Conservation (phyloP, 1,284 basidiomycete genomes). For the Rhodotorula mucilaginosa region DNA sequence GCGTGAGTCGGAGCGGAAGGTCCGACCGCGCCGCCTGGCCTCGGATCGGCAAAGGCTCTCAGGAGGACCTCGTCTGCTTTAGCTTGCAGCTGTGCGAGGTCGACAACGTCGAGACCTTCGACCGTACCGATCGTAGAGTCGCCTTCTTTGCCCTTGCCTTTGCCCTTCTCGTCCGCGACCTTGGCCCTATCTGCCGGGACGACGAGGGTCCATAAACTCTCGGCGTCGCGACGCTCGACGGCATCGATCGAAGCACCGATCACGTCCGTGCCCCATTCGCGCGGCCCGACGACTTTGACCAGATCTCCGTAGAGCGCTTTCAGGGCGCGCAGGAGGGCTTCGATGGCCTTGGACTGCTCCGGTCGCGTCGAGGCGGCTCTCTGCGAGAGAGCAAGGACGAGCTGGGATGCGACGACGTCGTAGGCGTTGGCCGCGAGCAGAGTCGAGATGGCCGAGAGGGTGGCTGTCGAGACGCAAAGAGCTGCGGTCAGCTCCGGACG, state of each 20-base stretch:
- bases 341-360: constrained; percentile 11
- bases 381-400: neutral
- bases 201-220: neutral
- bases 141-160: constrained; percentile 23
- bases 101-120: neutral
- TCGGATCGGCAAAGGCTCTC: neutral
- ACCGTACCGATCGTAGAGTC: constrained; percentile 5
- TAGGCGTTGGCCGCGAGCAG: constrained; percentile 14
- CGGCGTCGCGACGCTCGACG: constrained; percentile 9
- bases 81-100: neutral
- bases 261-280: constrained; percentile 23
- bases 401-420: constrained; percentile 1
- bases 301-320: constrained; percentile 40
- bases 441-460: constrained; percentile 15
- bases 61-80: neutral
- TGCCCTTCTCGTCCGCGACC: neutral
- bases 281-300: constrained; percentile 29
- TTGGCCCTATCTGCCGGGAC: neutral
- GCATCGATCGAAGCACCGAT: constrained; percentile 10
- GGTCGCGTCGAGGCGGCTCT: neutral
- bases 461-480: constrained; percentile 7
- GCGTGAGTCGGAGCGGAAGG: no score
- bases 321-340: constrained; percentile 34
- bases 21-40: neutral
- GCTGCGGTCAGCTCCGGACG: no score